Conservation (phyloP, 176 grass and related monocot genomes). For the Lolium rigidum region DNA sequence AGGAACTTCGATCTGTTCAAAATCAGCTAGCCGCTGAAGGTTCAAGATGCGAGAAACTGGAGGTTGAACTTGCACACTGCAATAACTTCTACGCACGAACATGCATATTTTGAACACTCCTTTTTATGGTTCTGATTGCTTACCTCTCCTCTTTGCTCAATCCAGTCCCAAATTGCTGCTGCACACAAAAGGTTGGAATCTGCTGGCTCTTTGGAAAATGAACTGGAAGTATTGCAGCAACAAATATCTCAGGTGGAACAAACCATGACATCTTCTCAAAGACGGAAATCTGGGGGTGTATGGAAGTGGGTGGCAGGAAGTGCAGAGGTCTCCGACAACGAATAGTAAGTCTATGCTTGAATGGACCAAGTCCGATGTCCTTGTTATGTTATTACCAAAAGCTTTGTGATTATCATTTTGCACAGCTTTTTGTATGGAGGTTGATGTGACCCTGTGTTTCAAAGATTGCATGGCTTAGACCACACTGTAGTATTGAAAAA, state of each 20-base stretch:
- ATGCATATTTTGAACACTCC: slow-evolving; percentile 29
- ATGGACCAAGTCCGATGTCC: slow-evolving; percentile 19
- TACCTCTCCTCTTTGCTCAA: slow-evolving; percentile 29
- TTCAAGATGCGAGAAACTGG: slow-evolving; percentile 87
- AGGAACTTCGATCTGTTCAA: slow-evolving; percentile 95
- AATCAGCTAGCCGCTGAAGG: slow-evolving; percentile 81
- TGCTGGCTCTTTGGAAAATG: slow-evolving; percentile 70
- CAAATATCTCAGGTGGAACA: slow-evolving; percentile 79
- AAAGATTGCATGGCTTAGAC: not conserved
- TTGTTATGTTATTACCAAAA: slow-evolving; percentile 8
- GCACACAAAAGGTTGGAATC: slow-evolving; percentile 70
- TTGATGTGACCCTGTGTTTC: not conserved
- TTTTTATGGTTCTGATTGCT: slow-evolving; percentile 45
- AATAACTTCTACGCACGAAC: slow-evolving; percentile 32
- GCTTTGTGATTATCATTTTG: not conserved
- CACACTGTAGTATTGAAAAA: no score
- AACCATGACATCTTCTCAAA: slow-evolving; percentile 62
- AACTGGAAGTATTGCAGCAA: slow-evolving; percentile 62
- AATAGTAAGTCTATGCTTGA: slow-evolving; percentile 65
- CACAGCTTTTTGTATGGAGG: not conserved
- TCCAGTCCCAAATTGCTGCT: slow-evolving; percentile 76
- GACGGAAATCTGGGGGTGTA: slow-evolving; percentile 72
- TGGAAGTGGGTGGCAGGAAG: slow-evolving; percentile 90
- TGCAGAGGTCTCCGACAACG: slow-evolving; percentile 54
- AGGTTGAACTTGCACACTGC: slow-evolving; percentile 57